Base-by-base conservation (phyloP, 768 basidiomycete species). In the Calocybe cyanea region DNA sequence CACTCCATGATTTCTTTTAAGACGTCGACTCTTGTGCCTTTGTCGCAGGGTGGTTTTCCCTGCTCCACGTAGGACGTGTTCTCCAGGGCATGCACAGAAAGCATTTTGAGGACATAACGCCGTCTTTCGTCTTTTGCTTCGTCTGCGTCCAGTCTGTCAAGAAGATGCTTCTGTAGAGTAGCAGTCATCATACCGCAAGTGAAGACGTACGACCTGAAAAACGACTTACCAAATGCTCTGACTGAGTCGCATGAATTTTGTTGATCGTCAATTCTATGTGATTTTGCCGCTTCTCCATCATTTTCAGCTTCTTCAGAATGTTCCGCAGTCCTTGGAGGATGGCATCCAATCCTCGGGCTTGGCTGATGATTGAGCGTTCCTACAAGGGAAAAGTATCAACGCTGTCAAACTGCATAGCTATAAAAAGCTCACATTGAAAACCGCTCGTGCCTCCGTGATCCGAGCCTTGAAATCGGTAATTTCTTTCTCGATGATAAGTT, bases 41-140 rank as follows among this genome's bases (percentile, higher is more conserved):
- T 38, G 38, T 52, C 51, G 24, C 54, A 55, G 5, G 54, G 51
- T 8, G 25, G 44, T 32, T 55, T 55, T 13, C 45, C 51, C 38
- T 55, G 54, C n/a, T 50, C 41, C 7, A 31, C 37, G 32, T 54
- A 54, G 2, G 49, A 42, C 17, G 51, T 28, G 20, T 52, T 55
- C 20, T 25, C 24, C 19, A 55, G 28, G 11, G 53, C 38, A 30
- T 43, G 31, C 11, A 36, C 18, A 8, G 44, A 37, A 13, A 45
- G 44, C 28, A 38, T 45, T 17, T 45, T 23, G 7, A 10, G 3
- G 13, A 45, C 35, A 38, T 38, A 38, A 13, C 14, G 25, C 5
- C 28, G 34, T 20, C 44, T 35, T 36, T 10, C 20, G 2, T 23
- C 43, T n/a, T 7, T 28, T 6, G 25, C 25, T 13, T 36, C 35